Evolutionary conservation across 2,329 filamentous ascomycete genomes (phyloP).

Genomic region (Salinomyces thailandicus): DNA sequence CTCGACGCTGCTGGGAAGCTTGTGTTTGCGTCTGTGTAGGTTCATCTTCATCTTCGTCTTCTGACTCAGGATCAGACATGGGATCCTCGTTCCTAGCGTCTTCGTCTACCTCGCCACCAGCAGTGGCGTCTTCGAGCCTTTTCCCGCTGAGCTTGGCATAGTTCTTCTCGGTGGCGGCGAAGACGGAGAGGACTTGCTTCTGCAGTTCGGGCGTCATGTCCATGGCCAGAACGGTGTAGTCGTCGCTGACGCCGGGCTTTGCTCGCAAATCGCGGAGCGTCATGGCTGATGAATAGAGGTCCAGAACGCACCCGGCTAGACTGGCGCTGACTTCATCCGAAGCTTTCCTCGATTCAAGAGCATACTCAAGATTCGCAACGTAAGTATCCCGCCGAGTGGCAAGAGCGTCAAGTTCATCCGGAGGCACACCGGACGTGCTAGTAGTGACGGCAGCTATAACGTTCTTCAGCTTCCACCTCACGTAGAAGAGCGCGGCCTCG

Average conservation of each 20-base stretch:
- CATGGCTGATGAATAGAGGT: conserved; percentile 70
- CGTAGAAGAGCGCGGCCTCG: conserved; percentile 72
- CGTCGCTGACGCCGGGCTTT: conserved; percentile 30
- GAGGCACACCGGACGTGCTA: conserved; percentile 43
- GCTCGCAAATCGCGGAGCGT: conserved; percentile 41
- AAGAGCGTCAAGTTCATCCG: conserved; percentile 49
- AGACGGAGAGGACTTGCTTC: conserved; percentile 61
- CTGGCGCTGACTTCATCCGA: conserved; percentile 64
- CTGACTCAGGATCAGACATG: conserved; percentile 48
- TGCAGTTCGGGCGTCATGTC: conserved; percentile 55
- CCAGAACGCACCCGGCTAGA: conserved; percentile 66
- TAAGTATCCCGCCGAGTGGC: conserved; percentile 43
- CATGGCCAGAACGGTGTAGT: conserved; percentile 44
- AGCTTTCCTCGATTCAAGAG: conserved; percentile 37
- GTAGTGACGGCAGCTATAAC: conserved; percentile 40
- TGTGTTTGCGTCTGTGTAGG: conserved; percentile 35
- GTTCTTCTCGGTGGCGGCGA: conserved; percentile 63
- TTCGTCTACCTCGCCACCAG: conserved; percentile 31
- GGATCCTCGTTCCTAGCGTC: conserved; percentile 53
- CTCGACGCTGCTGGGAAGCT: conserved; percentile 48
- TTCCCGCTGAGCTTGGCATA: conserved; percentile 55
- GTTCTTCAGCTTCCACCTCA: conserved; percentile 63
- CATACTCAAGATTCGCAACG: conserved; percentile 37
- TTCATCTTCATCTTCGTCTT: conserved; percentile 25
- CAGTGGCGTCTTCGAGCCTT: conserved; percentile 37